phyloP scores from a whole-genome alignment of 768 basidiomycete genomes.

The Podaxis carcinomalis region DNA sequence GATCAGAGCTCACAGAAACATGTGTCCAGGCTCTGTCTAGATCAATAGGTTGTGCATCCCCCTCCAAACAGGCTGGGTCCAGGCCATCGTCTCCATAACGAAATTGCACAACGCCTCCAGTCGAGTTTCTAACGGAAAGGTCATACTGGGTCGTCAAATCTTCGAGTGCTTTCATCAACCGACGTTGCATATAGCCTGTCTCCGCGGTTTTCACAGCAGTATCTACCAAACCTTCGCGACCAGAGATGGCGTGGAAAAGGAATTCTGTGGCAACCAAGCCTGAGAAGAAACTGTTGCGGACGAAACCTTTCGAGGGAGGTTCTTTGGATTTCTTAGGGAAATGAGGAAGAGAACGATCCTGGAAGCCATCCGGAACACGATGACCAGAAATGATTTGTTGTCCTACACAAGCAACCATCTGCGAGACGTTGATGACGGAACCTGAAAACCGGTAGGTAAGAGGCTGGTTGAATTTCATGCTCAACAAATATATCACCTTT shows the following conservation, averaged over 20 bases:
- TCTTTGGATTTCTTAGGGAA: conserved; percentile 96
- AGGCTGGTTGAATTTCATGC: background rate
- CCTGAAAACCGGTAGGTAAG: conserved; percentile 33
- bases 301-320: conserved; percentile 97
- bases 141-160: conserved; percentile 97
- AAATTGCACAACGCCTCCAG: conserved; percentile 96
- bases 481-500: conserved; percentile 60
- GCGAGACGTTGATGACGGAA: conserved; percentile 98
- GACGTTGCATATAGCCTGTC: conserved; percentile 99
- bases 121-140: conserved; percentile 89
- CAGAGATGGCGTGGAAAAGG: conserved; percentile 97
- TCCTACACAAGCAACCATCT: conserved; percentile 99
- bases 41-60: conserved; percentile 91
- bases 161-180: conserved; percentile 98
- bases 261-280: conserved; percentile 94
- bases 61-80: conserved; percentile 94
- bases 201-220: conserved; percentile 99
- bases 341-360: conserved; percentile 97
- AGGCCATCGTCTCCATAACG: conserved; percentile 95
- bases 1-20: conserved; percentile 51
- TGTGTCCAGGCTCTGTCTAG: conserved; percentile 85
- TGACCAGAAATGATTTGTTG: conserved; percentile 98
- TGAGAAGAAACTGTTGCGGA: conserved; percentile 93
- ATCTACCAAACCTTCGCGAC: conserved; percentile 97
- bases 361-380: conserved; percentile 98